Evolutionary conservation across 2,329 filamentous ascomycete genomes (phyloP), one percentile per base, ranked within the genome.

Genomic region (Colletotrichum gloeosporioides): DNA sequence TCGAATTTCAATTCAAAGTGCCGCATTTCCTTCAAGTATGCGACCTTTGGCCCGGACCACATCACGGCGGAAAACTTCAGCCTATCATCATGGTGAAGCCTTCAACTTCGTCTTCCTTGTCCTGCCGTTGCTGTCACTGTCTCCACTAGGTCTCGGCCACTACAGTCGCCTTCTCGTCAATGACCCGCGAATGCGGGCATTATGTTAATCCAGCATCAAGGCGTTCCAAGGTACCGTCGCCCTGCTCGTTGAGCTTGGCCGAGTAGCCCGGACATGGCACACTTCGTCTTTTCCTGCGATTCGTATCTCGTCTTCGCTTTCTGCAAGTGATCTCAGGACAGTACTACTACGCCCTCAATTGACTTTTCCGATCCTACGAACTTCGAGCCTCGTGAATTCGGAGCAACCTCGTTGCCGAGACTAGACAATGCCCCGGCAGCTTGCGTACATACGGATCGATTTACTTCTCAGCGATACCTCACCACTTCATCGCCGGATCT

Each of bases 241-340:
- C 31, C 59, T 31, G 13, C 4, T 62, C 4, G 6, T n/a, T n/a
- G 4, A 2, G 59, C 2, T 25, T 25, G 31, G 39, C 39, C 32
- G 36, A 55, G 12, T 16, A 27, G 27, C 16, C 18, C 22, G 32
- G 10, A 16, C 22, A 16, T 22, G 25, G 31, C 34, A n/a, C 29
- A 22, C 27, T 10, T n/a, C 16, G 22, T 10, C 4, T 16, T 61
- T 6, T 8, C 12, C 44, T 53, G 0, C 36, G 12, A 36, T 61
- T 66, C 68, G 34, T 59, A 61, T 49, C 34, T 75, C 68, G 72
- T 39, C 72, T 71, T 71, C 49, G 68, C 10, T 53, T 31, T 53
- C 27, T 27, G n/a, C 16, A 18, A 32, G 29, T 9, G 15, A 44
- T 7, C 9, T 69, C 15, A 49, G 34, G 64, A 2, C 36, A 8